phyloP scores from a whole-genome alignment of 1,284 basidiomycete genomes.

The Earliella scabrosa region DNA sequence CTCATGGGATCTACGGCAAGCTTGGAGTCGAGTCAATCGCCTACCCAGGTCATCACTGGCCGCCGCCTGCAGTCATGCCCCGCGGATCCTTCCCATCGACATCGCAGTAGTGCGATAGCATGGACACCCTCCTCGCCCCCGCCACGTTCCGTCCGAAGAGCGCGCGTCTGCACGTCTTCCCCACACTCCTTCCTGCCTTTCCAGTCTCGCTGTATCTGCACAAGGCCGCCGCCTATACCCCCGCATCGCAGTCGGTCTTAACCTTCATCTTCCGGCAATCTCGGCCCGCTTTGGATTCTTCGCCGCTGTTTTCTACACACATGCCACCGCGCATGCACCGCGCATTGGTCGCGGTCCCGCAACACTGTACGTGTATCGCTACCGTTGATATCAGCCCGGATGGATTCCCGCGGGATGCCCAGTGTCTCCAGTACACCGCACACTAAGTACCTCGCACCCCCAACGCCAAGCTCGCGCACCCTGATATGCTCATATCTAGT shows the following conservation, averaged over 20 bases:
- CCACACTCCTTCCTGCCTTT: slow-evolving; percentile 7
- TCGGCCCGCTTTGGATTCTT: slow-evolving; percentile 4
- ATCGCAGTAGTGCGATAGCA: slow-evolving; percentile 5
- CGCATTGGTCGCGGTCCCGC: slow-evolving; percentile 17
- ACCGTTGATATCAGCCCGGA: slow-evolving; percentile 20
- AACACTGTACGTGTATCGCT: slow-evolving; percentile 23
- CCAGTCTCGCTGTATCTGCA: neutral
- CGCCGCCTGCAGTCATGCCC: neutral
- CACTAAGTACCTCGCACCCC: slow-evolving; percentile 9
- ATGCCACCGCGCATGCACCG: neutral
- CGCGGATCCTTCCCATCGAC: neutral
- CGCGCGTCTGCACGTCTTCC: slow-evolving; percentile 10
- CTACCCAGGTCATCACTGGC: neutral
- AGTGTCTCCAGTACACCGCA: slow-evolving; percentile 16
- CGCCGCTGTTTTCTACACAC: slow-evolving; percentile 3
- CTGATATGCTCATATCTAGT: slow-evolving; percentile 10
- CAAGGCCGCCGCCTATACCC: slow-evolving; percentile 24
- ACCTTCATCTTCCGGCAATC: slow-evolving; percentile 10
- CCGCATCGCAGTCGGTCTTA: slow-evolving; percentile 24
- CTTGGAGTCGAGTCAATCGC: neutral
- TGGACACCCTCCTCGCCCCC: neutral
- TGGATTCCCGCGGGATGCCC: slow-evolving; percentile 17
- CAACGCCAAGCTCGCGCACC: slow-evolving; percentile 10
- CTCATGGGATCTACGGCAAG: neutral
- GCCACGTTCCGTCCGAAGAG: slow-evolving; percentile 7